Conservation (phyloP, 2,329 filamentous ascomycete species). For the Stachybotrys chlorohalonatus region DNA sequence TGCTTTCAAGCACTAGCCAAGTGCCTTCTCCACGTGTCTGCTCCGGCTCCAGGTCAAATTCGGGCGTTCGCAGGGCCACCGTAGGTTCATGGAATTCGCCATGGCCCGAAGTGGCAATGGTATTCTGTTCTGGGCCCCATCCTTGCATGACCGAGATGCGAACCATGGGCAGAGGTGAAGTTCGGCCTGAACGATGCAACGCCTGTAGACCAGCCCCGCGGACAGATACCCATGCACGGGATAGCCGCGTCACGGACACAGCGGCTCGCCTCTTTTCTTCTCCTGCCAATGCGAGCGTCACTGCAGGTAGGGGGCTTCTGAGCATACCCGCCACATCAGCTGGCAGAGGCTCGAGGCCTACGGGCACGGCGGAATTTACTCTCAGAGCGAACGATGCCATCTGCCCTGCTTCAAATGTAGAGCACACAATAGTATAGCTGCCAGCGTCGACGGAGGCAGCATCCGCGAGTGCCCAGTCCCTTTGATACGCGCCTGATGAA, state of each 20-base stretch:
- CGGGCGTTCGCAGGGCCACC: constrained; percentile 57
- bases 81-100: constrained; percentile 65
- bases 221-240: constrained; percentile 36
- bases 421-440: constrained; percentile 79
- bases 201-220: constrained; percentile 18
- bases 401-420: constrained; percentile 79
- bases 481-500: constrained; percentile 82
- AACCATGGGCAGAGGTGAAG: constrained; percentile 44
- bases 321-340: constrained; percentile 69
- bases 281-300: constrained; percentile 38
- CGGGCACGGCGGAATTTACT: constrained; percentile 55
- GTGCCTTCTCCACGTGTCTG: constrained; percentile 46
- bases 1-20: constrained; percentile 75
- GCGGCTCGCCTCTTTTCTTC: constrained; percentile 29
- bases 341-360: constrained; percentile 51
- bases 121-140: constrained; percentile 56
- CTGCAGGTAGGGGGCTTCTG: constrained; percentile 45
- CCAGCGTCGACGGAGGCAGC: constrained; percentile 54
- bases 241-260: constrained; percentile 39
- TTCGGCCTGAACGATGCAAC: constrained; percentile 9
- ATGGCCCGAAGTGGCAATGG: constrained; percentile 58
- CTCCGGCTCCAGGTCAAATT: constrained; percentile 67
- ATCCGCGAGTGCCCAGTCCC: constrained; percentile 65
- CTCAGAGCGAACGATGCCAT: constrained; percentile 65
- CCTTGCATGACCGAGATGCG: constrained; percentile 66